Evolutionary conservation across 2,329 filamentous ascomycete genomes (phyloP).

Genomic region (Teratosphaeria nubilosa): DNA sequence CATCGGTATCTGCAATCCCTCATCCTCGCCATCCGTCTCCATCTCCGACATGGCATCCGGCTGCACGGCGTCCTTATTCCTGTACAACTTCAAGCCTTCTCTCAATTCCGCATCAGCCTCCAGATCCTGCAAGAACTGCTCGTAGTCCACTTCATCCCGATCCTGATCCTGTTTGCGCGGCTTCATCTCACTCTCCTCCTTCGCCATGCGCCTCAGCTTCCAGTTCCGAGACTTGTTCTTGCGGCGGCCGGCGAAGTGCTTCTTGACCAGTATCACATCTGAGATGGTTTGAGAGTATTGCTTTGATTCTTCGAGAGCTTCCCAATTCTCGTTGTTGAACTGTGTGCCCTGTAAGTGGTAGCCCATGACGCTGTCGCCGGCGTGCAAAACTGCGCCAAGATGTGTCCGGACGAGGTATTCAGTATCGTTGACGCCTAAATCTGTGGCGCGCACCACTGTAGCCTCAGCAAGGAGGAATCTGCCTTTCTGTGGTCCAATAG

Average conservation of each 20-base stretch:
- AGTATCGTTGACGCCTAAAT: slow-evolving; percentile 75
- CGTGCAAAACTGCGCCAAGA: slow-evolving; percentile 71
- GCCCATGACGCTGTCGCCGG: slow-evolving; percentile 89
- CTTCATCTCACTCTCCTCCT: slow-evolving; percentile 77
- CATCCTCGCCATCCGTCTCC: slow-evolving; percentile 40
- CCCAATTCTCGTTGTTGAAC: slow-evolving; percentile 82
- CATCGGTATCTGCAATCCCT: slow-evolving; percentile 41
- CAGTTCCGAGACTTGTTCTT: slow-evolving; percentile 67
- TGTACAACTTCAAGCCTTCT: slow-evolving; percentile 77
- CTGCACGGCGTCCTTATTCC: slow-evolving; percentile 44
- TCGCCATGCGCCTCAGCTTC: slow-evolving; percentile 87
- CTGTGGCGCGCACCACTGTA: slow-evolving; percentile 75
- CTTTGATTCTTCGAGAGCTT: slow-evolving; percentile 68
- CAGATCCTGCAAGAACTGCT: slow-evolving; percentile 92
- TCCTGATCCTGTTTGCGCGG: slow-evolving; percentile 83
- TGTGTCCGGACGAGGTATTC: slow-evolving; percentile 89
- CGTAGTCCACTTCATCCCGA: slow-evolving; percentile 83
- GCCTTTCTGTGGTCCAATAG: slow-evolving; percentile 62
- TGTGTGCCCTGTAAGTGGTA: slow-evolving; percentile 83
- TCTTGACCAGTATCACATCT: slow-evolving; percentile 93
- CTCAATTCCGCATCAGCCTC: slow-evolving; percentile 90
- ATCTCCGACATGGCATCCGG: slow-evolving; percentile 42
- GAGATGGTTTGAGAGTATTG: slow-evolving; percentile 71
- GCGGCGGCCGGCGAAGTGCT: slow-evolving; percentile 78
- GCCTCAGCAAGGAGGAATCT: slow-evolving; percentile 78